Evolutionary conservation across 2,329 filamentous ascomycete genomes (phyloP).

Genomic region (Colletotrichum sp.): DNA sequence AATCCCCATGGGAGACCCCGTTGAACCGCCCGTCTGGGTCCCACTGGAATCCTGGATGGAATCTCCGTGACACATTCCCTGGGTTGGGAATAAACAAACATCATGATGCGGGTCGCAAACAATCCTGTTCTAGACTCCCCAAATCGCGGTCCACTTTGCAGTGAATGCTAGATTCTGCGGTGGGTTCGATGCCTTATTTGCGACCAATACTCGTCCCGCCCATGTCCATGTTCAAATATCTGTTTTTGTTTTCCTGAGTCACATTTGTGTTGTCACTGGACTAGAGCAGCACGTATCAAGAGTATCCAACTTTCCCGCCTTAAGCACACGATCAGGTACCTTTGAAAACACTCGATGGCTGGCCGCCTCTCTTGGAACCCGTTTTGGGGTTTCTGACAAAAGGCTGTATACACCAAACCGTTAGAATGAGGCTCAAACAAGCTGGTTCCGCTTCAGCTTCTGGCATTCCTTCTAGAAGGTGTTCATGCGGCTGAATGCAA

Average conservation of each 20-base stretch:
- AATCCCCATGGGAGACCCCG: background rate
- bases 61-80: background rate
- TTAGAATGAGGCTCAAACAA: background rate
- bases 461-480: background rate
- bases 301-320: accelerated
- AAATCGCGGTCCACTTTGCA: background rate
- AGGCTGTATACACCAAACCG: background rate
- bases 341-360: background rate
- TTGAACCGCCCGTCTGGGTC: background rate
- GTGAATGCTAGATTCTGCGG: background rate
- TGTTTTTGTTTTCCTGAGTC: background rate
- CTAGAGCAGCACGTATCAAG: background rate
- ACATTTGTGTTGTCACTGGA: background rate
- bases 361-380: background rate
- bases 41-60: background rate
- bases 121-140: background rate
- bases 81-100: background rate
- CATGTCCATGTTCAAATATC: background rate
- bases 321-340: background rate
- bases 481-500: background rate
- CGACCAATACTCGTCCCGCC: background rate
- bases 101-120: background rate
- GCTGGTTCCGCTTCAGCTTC: background rate
- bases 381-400: background rate
- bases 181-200: background rate